Percentiles rank a stretch among this genome's conserved stretches.
Evolutionary conservation across 495 filamentous ascomycete genomes (phyloP).

Genomic region (Patellaria atrata): DNA sequence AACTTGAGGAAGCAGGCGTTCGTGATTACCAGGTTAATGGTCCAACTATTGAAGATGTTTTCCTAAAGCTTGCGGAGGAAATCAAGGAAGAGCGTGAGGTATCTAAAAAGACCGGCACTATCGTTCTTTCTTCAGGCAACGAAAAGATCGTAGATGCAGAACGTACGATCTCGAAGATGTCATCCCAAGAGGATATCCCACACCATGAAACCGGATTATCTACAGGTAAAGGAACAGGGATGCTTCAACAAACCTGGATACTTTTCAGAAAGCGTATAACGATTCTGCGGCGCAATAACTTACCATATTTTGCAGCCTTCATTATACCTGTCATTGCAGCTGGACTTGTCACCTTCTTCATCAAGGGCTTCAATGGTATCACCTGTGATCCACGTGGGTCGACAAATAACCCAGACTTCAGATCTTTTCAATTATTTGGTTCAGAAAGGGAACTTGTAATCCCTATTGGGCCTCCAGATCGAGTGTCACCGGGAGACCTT

Average conservation of each 20-base stretch:
- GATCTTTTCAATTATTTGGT: no score
- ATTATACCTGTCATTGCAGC: conserved; percentile 62
- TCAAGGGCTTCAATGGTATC: conserved; percentile 39
- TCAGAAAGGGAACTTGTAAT: no score
- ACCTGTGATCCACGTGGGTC: conserved; percentile 43
- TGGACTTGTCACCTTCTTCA: conserved; percentile 57
- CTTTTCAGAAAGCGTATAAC: conserved; percentile 65
- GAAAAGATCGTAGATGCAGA: background rate
- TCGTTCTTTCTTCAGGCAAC: no score
- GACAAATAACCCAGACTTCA: conserved; percentile 23
- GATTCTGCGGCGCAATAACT: conserved; percentile 59
- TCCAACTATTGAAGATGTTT: conserved; percentile 80
- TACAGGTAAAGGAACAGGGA: conserved; percentile 49
- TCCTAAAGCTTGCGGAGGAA: conserved; percentile 64
- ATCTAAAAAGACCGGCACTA: no score
- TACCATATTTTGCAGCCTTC: conserved; percentile 57
- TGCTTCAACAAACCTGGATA: conserved; percentile 50
- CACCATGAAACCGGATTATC: conserved; percentile 35
- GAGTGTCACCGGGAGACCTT: conserved; percentile 5
- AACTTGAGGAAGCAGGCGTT: conserved; percentile 47
- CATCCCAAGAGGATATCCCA: conserved; percentile 8
- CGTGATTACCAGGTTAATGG: conserved; percentile 65
- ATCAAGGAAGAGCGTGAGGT: conserved; percentile 27
- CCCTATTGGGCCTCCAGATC: conserved; percentile 43
- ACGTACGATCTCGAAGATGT: conserved; percentile 2